Evolutionary conservation across 208 protist genomes (phyloP).

Genomic region (Vickermania spadyakhi): DNA sequence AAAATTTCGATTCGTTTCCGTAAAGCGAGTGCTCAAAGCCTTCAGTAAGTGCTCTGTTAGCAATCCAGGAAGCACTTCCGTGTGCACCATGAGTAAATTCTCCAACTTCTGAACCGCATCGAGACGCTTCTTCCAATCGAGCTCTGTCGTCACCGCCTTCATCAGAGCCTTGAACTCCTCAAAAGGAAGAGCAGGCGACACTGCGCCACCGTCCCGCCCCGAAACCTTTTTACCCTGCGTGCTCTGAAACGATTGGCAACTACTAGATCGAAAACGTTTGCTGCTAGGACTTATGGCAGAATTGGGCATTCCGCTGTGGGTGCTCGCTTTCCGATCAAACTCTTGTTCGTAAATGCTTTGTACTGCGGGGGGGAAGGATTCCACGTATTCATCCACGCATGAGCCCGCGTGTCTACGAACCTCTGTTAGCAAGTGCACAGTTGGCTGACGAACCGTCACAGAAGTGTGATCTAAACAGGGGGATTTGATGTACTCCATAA

Average conservation of each 20-base stretch:
- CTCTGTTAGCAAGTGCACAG: slow-evolving; percentile 31
- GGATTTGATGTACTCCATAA: slow-evolving; percentile 57
- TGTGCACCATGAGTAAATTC: slow-evolving; percentile 27
- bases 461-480: slow-evolving; percentile 42
- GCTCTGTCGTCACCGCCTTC: slow-evolving; percentile 40
- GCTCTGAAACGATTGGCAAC: slow-evolving; percentile 2
- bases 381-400: slow-evolving; percentile 10
- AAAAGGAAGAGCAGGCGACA: no score
- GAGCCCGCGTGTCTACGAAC: slow-evolving; percentile 11
- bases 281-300: neutral
- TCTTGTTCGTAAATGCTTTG: slow-evolving; percentile 11
- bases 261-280: neutral
- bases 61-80: slow-evolving; percentile 22
- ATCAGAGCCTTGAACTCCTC: slow-evolving; percentile 5
- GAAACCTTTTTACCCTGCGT: neutral
- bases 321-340: slow-evolving; percentile 4
- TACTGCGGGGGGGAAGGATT: slow-evolving; percentile 4
- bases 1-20: slow-evolving; percentile 83
- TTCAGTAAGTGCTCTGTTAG: slow-evolving; percentile 36
- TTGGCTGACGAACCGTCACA: slow-evolving; percentile 27
- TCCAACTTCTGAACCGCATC: slow-evolving; percentile 51
- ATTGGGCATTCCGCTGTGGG: neutral
- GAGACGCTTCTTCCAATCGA: slow-evolving; percentile 72
- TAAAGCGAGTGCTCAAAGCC: slow-evolving; percentile 54
- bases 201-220: neutral